Evolutionary conservation across 495 filamentous ascomycete species (phyloP).

Genomic region (Talaromyces wortmannii): DNA sequence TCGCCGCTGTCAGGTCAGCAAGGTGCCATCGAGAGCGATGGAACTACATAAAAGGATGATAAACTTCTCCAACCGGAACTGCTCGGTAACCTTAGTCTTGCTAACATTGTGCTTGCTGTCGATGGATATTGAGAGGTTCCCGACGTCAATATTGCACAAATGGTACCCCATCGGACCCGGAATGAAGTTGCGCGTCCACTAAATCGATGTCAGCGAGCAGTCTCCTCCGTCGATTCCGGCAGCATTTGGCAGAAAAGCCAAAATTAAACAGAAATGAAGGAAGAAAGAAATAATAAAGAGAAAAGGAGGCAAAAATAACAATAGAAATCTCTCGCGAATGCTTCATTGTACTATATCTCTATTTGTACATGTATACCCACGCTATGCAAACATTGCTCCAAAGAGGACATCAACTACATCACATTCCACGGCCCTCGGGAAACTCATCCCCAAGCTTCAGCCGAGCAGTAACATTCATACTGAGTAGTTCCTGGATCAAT

Average conservation of each 20-base stretch:
- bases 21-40: neutral
- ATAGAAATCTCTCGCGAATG: neutral
- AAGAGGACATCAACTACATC: constrained; percentile 2
- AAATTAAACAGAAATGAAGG: too few relatives aligned
- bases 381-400: constrained; percentile 3
- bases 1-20: too few relatives aligned
- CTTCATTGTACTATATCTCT: neutral
- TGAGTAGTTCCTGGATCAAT: constrained; percentile 90
- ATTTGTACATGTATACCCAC: neutral
- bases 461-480: constrained; percentile 91
- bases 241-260: neutral
- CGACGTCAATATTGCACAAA: constrained; percentile 6
- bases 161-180: neutral
- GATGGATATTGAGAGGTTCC: neutral
- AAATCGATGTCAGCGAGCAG: neutral
- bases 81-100: neutral
- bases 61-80: neutral
- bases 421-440: constrained; percentile 46
- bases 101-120: too few relatives aligned
- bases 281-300: too few relatives aligned
- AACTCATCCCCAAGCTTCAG: constrained; percentile 90
- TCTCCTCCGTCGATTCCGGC: neutral
- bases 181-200: constrained; percentile 2
- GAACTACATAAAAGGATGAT: neutral
- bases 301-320: neutral